Evolutionary conservation across 1,284 basidiomycete species (phyloP).

Genomic region (Prillingera fragicola): DNA sequence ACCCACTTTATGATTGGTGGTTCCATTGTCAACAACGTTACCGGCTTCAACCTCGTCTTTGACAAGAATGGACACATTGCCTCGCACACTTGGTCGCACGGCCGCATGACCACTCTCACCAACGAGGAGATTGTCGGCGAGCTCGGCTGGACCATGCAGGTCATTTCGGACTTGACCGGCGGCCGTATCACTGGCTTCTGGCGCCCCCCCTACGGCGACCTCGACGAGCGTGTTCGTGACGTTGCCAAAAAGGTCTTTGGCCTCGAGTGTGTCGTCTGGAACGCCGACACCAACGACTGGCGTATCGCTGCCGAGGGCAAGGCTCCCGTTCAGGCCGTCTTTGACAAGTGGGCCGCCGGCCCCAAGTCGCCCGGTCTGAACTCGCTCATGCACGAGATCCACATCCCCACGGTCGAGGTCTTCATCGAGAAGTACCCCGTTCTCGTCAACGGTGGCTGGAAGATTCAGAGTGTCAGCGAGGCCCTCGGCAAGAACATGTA

Average conservation of each 20-base stretch:
- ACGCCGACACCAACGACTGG: constrained; percentile 57
- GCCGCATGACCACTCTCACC: constrained; percentile 64
- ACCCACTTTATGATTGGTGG: constrained; percentile 57
- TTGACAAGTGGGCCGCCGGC: constrained; percentile 45
- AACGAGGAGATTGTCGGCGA: constrained; percentile 86
- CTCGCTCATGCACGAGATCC: constrained; percentile 78
- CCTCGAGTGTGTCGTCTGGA: constrained; percentile 43
- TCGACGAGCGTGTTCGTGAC: constrained; percentile 81
- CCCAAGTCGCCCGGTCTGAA: constrained; percentile 68
- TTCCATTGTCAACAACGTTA: constrained; percentile 30
- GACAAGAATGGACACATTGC: constrained; percentile 34
- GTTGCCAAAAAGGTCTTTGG: constrained; percentile 55
- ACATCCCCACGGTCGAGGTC: constrained; percentile 56
- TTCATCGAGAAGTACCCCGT: constrained; percentile 65
- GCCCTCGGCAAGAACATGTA: constrained; percentile 52
- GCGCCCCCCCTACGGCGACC: constrained; percentile 59
- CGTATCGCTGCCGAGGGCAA: constrained; percentile 6
- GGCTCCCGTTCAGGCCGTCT: constrained; percentile 1
- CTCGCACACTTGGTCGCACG: constrained; percentile 54
- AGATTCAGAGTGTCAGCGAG: constrained; percentile 55
- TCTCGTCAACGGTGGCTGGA: constrained; percentile 65
- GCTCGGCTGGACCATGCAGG: constrained; percentile 82
- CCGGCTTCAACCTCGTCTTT: constrained; percentile 20
- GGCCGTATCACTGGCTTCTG: constrained; percentile 67
- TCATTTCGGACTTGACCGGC: constrained; percentile 73